Evolutionary conservation across 345 rosid genomes (phyloP).

Genomic region (Gossypium australe): DNA sequence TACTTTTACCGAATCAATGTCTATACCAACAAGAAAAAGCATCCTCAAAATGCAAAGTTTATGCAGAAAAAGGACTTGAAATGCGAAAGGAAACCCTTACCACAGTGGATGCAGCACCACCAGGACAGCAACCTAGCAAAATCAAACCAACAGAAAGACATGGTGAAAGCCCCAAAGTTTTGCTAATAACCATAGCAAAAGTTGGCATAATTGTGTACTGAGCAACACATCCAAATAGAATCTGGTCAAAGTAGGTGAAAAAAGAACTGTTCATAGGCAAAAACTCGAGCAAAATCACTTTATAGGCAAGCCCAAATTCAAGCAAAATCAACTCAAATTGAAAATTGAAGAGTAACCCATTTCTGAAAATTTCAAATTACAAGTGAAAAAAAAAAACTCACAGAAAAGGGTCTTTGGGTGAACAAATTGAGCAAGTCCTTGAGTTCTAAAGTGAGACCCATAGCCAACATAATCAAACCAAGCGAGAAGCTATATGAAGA

Average conservation of each 20-base stretch:
- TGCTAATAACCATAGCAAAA: conserved; percentile 40
- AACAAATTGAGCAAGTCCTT: conserved; percentile 50
- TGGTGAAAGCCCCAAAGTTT: conserved; percentile 49
- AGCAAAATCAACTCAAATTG: neutral
- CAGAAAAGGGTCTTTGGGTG: conserved; percentile 49
- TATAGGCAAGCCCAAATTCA: too few relatives aligned
- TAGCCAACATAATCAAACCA: conserved; percentile 57
- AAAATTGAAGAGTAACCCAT: neutral
- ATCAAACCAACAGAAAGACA: conserved; percentile 63
- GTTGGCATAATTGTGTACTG: conserved; percentile 66
- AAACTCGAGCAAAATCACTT: too few relatives aligned
- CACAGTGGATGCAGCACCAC: conserved; percentile 75
- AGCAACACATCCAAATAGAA: conserved; percentile 56
- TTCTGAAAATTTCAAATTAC: neutral
- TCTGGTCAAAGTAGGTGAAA: conserved; percentile 29
- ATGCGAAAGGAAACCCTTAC: conserved; percentile 27
- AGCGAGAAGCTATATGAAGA: conserved; percentile 48
- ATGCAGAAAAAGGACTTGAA: neutral
- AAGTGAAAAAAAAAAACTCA: conserved; percentile 17
- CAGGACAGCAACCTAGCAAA: conserved; percentile 60
- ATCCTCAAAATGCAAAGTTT: neutral
- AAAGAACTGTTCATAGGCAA: neutral
- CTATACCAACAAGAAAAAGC: neutral
- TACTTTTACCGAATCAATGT: neutral
- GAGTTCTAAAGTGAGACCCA: conserved; percentile 66